phyloP scores from a whole-genome alignment of 208 protist species.

The Acanthamoeba triangularis region DNA sequence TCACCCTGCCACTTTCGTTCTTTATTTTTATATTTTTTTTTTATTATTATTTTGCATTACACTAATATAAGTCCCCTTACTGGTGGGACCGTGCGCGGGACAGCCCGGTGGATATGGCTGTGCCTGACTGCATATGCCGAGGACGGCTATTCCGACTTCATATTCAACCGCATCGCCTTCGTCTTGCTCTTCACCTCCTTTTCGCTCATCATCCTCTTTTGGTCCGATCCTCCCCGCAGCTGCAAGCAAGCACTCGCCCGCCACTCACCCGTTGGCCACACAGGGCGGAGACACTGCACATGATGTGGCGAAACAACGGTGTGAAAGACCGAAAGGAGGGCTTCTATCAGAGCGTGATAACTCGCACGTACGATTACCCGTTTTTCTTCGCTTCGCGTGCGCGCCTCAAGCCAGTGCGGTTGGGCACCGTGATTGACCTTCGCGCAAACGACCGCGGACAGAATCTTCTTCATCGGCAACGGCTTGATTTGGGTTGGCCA shows the following conservation, averaged over 20 bases:
- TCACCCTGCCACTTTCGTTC: not conserved
- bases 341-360: not conserved
- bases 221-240: not conserved
- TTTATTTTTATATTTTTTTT: not conserved
- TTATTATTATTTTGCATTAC: too few species aligned
- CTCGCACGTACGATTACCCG: not conserved
- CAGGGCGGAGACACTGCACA: conserved; percentile 52
- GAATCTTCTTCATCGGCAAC: conserved; percentile 19
- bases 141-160: conserved; percentile 46
- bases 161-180: conserved; percentile 31
- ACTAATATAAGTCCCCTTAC: too few species aligned
- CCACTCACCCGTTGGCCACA: not conserved
- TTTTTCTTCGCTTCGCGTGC: not conserved
- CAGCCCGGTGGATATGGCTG: not conserved
- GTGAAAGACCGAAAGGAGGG: not conserved
- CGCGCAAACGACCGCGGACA: not conserved
- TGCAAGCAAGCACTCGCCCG: not conserved
- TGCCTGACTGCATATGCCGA: not conserved
- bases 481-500: conserved; percentile 24
- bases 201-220: conserved; percentile 61
- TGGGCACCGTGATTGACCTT: not conserved
- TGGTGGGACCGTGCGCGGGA: not conserved
- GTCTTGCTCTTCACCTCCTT: conserved; percentile 31
- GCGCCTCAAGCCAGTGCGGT: not conserved
- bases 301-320: not conserved